Base-by-base conservation (phyloP, 352 stramenopile species). In the Phytophthora vignae region DNA sequence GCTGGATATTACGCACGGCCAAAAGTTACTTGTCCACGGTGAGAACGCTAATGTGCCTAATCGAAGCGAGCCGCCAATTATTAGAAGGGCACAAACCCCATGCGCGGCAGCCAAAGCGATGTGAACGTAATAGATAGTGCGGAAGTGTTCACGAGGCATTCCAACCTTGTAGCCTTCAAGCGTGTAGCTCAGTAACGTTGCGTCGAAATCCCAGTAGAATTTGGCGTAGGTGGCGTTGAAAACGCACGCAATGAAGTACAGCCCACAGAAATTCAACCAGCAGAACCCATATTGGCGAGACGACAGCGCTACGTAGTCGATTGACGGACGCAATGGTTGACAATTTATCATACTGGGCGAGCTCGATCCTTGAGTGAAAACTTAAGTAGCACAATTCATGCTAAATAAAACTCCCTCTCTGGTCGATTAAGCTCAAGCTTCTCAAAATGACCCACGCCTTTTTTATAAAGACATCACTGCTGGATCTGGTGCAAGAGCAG, bases 401-500 rank as follows among this genome's bases (percentile, higher is more conserved):
- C 36, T 44, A 17, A 14, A 44, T 17, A 44, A 42, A 44, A 5
- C 11, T 6, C 22, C 2, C 22, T 25, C 22, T 14, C 4, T 44
- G 31, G 31, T 11, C 1, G 36, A 17, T 12, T 6, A 44, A 17
- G 11, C 10, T 17, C 36, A 50, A 5, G 17, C 44, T 19, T 50
- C n/a, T 50, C n/a, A 14, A 50, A 50, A 22, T 50, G 44, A 21
- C 42, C 15, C 42, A 17, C 7, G 42, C 15, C 5, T 49, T 11
- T 8, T 17, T 49, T 9, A 21, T 50, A 25, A n/a, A 25, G n/a
- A 50, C 15, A 9, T 68, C 61, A 77, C 40, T 61, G 55, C 60
- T 85, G 64, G 22, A 93, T 69, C 65, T 91, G 85, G 38, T 90
- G 79, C 21, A 93, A 29, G 57, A 93, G 53, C 27, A 91, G 70